Conservation (phyloP, 305 asterid genomes). For the Fraxinus angustifolia region DNA sequence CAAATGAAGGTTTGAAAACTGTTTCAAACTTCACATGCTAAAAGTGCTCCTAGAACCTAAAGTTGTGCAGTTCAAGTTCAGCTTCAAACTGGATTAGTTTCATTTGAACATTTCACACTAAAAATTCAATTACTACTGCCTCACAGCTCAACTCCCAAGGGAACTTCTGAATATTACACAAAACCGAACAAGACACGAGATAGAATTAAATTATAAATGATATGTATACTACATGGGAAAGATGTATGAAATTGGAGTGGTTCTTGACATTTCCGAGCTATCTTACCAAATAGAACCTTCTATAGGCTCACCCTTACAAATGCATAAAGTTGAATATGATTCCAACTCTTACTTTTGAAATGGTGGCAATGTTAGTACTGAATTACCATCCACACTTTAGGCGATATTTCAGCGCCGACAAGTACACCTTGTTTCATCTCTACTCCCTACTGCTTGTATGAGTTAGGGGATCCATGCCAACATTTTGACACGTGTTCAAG, state of each 20-base stretch:
- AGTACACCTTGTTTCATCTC: neutral
- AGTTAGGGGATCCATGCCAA: neutral
- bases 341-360: neutral
- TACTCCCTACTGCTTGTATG: neutral
- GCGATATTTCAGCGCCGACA: neutral
- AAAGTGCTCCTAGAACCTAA: neutral
- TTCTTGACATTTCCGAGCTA: neutral
- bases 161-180: neutral
- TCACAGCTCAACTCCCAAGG: constrained; percentile 1
- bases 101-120: neutral
- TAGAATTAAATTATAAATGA: neutral
- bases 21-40: neutral
- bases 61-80: neutral
- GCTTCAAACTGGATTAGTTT: neutral
- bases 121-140: neutral
- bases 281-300: neutral
- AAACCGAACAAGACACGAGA: neutral
- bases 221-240: neutral
- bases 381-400: neutral
- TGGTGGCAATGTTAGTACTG: neutral
- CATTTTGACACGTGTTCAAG: neutral
- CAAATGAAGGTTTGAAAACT: neutral
- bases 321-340: neutral
- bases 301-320: neutral
- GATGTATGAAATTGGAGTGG: neutral